phyloP scores from a whole-genome alignment of 805 yeast species.

The Candida chauliodis region DNA sequence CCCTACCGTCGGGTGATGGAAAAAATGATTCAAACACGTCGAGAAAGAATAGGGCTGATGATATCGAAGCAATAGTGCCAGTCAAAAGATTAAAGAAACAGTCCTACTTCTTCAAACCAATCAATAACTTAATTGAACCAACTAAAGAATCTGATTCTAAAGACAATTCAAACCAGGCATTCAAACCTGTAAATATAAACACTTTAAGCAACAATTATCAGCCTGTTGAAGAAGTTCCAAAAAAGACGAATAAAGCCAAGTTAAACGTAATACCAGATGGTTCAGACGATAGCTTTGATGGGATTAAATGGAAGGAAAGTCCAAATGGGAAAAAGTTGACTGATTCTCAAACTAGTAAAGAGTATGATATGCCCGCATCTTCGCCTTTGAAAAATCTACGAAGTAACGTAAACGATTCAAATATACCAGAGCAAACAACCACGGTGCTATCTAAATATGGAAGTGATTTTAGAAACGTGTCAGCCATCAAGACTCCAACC shows the following conservation, averaged over 20 bases:
- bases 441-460: slow-evolving; percentile 43
- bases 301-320: slow-evolving; percentile 42
- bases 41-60: slow-evolving; percentile 9
- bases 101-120: slow-evolving; percentile 34
- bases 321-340: slow-evolving; percentile 20
- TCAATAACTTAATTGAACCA: slow-evolving; percentile 22
- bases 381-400: slow-evolving; percentile 38
- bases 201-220: slow-evolving; percentile 4
- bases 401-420: slow-evolving; percentile 10
- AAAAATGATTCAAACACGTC: background rate
- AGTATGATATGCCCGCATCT: slow-evolving; percentile 24
- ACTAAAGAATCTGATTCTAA: background rate
- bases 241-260: background rate
- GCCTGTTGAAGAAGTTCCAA: slow-evolving; percentile 4
- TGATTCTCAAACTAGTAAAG: background rate
- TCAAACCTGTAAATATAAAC: slow-evolving; percentile 4
- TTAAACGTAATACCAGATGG: slow-evolving; percentile 21
- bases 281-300: slow-evolving; percentile 44
- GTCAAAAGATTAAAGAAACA: slow-evolving; percentile 16
- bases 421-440: slow-evolving; percentile 27
- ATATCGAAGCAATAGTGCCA: slow-evolving; percentile 6
- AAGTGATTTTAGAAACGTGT: slow-evolving; percentile 26
- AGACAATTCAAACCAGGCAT: background rate
- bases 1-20: background rate
- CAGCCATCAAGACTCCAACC: slow-evolving; percentile 27